These are phyloP conservation scores for Fusarium ambrosium DNA, from an alignment of 2,329 filamentous ascomycete species.

Conservation along the genomic window DNA sequence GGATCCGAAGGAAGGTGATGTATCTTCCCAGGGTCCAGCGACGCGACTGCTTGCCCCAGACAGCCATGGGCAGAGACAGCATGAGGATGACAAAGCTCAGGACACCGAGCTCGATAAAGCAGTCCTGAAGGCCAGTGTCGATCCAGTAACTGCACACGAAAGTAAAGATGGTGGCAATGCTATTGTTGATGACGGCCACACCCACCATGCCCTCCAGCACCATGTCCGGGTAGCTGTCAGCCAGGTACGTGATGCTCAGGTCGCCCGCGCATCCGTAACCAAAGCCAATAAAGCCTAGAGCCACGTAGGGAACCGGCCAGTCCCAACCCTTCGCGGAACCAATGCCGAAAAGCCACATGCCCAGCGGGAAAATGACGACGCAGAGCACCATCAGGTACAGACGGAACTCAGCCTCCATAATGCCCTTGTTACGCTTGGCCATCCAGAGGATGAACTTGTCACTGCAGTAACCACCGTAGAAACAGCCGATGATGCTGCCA, in stretches of 20 bases:
- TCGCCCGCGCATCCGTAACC: constrained; percentile 71
- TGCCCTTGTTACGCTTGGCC: constrained; percentile 64
- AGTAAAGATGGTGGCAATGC: constrained; percentile 66
- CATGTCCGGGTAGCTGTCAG: constrained; percentile 69
- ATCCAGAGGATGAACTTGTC: constrained; percentile 69
- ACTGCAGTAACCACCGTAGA: constrained; percentile 69
- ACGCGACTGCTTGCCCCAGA: constrained; percentile 64
- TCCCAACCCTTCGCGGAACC: constrained; percentile 63
- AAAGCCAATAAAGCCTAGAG: constrained; percentile 69
- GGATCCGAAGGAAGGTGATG: constrained; percentile 60
- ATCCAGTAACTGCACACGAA: constrained; percentile 66
- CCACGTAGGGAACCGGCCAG: constrained; percentile 68
- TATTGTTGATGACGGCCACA: constrained; percentile 70
- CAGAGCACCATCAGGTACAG: constrained; percentile 65
- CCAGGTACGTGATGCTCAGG: constrained; percentile 67
- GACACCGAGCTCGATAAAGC: constrained; percentile 66
- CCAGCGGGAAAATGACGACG: constrained; percentile 63
- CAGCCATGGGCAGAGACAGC: constrained; percentile 66
- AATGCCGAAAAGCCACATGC: constrained; percentile 67
- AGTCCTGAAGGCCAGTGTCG: constrained; percentile 59
- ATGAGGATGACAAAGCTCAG: constrained; percentile 65
- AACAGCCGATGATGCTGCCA: constrained; percentile 67
- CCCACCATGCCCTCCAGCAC: constrained; percentile 71
- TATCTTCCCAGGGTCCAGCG: constrained; percentile 63
- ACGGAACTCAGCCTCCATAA: constrained; percentile 68